Conservation (phyloP, 805 yeast genomes). For the Saccharomycopsis sp. region DNA sequence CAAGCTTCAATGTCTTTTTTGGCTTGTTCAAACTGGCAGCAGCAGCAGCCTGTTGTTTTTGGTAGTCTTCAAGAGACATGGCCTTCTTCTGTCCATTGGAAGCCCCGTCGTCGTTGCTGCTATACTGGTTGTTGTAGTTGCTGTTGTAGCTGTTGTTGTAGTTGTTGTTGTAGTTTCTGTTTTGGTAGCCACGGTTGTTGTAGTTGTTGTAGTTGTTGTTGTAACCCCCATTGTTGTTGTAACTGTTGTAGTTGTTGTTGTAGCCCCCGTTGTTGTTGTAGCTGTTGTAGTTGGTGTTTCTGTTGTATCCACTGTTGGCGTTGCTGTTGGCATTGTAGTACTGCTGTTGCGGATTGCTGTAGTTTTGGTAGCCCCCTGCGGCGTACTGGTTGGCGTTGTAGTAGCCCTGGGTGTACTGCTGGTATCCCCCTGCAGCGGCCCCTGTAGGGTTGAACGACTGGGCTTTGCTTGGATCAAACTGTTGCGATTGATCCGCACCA, state of each 20-base stretch:
- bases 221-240: slow-evolving; percentile 27
- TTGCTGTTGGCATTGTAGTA: background rate
- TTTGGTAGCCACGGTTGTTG: slow-evolving; percentile 15
- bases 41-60: slow-evolving; percentile 50
- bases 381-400: slow-evolving; percentile 1
- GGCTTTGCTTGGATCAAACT: slow-evolving; percentile 11
- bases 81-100: slow-evolving; percentile 31
- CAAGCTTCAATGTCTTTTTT: slow-evolving; percentile 62
- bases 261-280: slow-evolving; percentile 22
- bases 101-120: slow-evolving; percentile 20
- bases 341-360: background rate
- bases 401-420: slow-evolving; percentile 2
- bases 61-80: slow-evolving; percentile 78
- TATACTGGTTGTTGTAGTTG: slow-evolving; percentile 20
- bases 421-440: slow-evolving; percentile 2
- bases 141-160: slow-evolving; percentile 23
- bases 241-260: slow-evolving; percentile 27
- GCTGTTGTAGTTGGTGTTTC: slow-evolving; percentile 3
- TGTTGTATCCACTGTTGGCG: background rate
- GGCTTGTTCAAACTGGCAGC: slow-evolving; percentile 41
- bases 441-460: slow-evolving; percentile 13
- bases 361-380: slow-evolving; percentile 6
- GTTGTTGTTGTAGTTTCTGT: slow-evolving; percentile 26
- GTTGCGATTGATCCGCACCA: slow-evolving; percentile 7
- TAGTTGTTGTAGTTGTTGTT: slow-evolving; percentile 14